Base-by-base conservation (phyloP, 345 rosid genomes). In the Turritis glabra region DNA sequence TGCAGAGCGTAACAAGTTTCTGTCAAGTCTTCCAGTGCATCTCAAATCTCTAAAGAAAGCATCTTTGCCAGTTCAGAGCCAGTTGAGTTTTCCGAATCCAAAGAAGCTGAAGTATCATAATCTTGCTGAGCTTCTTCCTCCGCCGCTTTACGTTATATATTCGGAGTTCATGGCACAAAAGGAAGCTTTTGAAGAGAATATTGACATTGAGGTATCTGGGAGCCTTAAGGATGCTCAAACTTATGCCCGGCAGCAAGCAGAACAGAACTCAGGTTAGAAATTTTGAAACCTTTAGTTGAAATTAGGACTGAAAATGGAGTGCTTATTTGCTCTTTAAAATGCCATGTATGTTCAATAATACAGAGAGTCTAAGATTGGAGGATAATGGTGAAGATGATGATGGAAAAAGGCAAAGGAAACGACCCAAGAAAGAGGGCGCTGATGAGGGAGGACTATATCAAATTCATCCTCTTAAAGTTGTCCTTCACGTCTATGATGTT, bases 11-110 rank as follows among this genome's bases (percentile, higher is more conserved):
- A 92, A 81, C 78, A 95, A 95, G 86, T 92, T 87, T 83, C 74
- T 92, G 54, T 87, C 89, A 0, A 90, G 90, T 77, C 89, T 92
- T 43, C 97, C 97, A 3, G 81, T 92, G 18, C 97, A 86, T 66
- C 90, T 95, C 47, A 92, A 95, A 74, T 83, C 97, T 37, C 84
- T 95, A 26, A 92, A 92, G 97, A 95, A 92, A 81, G 97, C 91
- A 10, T 90, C 93, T 1, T 72, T 90, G 78, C 99, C 99, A 5
- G 91, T 95, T 53, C 99, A 95, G 81, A 88, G 62, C 67, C 99
- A 89, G 53, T 69, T 95, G 72, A 90, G 93, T 76, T 79, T 90
- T 76, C 64, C 71, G 70, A 89, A 87, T 73, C 71, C 89, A 0
- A 92, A 84, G 89, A 95, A 87, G 79, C 67, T 95, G 19, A 92